Evolutionary conservation across 1,284 basidiomycete species (phyloP), one percentile per base, ranked within the genome.

Genomic region (Apiotrichum domesticum): DNA sequence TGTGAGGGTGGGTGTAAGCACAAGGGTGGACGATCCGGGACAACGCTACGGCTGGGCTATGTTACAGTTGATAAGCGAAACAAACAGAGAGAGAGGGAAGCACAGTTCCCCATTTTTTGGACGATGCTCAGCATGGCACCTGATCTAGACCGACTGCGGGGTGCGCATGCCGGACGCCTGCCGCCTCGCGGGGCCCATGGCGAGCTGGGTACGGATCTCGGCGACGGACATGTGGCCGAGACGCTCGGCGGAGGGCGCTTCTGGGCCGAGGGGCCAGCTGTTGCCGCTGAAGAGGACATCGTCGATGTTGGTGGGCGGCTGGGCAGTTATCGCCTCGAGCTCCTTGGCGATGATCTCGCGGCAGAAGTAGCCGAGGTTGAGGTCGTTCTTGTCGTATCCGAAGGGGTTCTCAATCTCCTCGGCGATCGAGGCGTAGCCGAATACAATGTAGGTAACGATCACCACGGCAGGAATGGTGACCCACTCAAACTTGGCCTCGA

Each of bases 401-500:
- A 77, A 74, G 6, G 74, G 73, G 61, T 76, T 73, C 56, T 76
- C 75, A 54, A 73, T 70, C 54, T 71, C 66, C 46, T 61, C 57
- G 0, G 66, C 69, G 37, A 70, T 68, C 42, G 66, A 67, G 1
- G 75, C 70, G 55, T 77, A 75, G 10, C 76, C 76, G 15, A 76
- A 63, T 32, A 76, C 69, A 49, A 78, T 70, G 64, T 75, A 76
- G 0, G 74, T 65, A 10, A 71, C 66, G 45, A 69, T 71, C 2
- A 75, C 62, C 3, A 68, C 69, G 6, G 73, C 75, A 0, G 86
- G 86, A 53, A 88, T 85, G 1, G 87, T 87, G 21, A 84, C 55
- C 83, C 83, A 88, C 41, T 77, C 74, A 54, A 89, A 75, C 6
- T 64, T 65, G 0, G 80, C 70, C 0, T 73, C 63, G 77, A 82